These are phyloP conservation scores for Umbelopsis isabellina DNA, from an alignment of 192 early-diverging fungal genomes.

Conservation along the genomic window DNA sequence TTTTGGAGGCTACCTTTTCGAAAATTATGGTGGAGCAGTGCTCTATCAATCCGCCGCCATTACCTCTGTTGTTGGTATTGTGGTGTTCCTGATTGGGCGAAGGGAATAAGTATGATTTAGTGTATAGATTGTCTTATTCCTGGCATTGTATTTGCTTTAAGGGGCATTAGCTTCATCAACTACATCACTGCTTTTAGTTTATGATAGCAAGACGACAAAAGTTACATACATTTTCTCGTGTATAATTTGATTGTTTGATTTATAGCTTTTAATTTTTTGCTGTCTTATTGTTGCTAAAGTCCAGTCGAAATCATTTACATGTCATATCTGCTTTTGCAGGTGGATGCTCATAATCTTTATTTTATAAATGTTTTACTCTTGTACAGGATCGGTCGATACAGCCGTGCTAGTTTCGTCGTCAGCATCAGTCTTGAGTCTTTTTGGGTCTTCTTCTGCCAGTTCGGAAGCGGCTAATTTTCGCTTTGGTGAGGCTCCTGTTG, in stretches of 20 bases:
- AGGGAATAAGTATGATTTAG: background rate
- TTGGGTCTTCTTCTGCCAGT: background rate
- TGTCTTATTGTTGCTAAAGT: too few species aligned
- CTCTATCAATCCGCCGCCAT: conserved; percentile 12
- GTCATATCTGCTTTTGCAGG: too few species aligned
- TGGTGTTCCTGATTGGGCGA: conserved; percentile 18
- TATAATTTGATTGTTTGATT: too few species aligned
- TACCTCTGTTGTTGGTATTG: background rate
- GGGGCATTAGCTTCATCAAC: too few species aligned
- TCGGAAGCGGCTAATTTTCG: background rate
- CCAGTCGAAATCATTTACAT: too few species aligned
- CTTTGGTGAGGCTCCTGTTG: background rate
- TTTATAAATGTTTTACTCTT: background rate
- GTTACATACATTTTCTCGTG: too few species aligned
- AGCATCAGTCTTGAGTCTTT: conserved; percentile 4
- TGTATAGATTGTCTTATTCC: background rate
- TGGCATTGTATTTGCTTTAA: too few species aligned
- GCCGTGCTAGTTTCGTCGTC: background rate
- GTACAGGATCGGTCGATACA: background rate
- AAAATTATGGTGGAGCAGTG: conserved; percentile 14
- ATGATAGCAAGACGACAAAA: too few species aligned
- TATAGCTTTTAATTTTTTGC: too few species aligned
- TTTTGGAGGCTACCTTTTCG: conserved; percentile 24
- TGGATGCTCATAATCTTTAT: too few species aligned
- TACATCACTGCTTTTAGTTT: too few species aligned